These are phyloP conservation scores for Isatis tinctoria DNA, from an alignment of 345 rosid species.

Conservation along the genomic window DNA sequence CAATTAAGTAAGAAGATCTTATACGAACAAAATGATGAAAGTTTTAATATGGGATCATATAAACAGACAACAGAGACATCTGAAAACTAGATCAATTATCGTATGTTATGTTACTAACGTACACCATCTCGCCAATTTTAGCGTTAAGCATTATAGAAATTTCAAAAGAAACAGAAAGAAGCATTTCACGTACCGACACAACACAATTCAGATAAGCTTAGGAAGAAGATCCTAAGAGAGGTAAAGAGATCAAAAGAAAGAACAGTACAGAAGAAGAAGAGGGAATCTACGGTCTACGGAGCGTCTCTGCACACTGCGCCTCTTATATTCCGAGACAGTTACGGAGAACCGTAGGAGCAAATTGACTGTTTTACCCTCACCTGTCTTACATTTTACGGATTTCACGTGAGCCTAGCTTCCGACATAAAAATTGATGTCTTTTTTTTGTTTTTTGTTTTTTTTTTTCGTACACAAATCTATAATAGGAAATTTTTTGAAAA, in stretches of 20 bases:
- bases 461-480: neutral
- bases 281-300: slow-evolving; percentile 29
- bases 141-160: neutral
- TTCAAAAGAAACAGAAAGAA: neutral
- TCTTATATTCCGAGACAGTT: slow-evolving; percentile 32
- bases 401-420: slow-evolving; percentile 29
- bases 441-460: neutral
- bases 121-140: slow-evolving; percentile 4
- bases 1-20: slow-evolving; percentile 12
- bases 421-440: slow-evolving; percentile 17
- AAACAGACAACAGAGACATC: neutral
- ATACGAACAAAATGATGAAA: neutral
- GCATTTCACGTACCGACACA: slow-evolving; percentile 32
- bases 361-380: slow-evolving; percentile 3
- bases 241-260: neutral
- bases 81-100: neutral
- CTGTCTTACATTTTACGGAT: slow-evolving; percentile 8
- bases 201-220: neutral
- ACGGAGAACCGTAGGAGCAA: slow-evolving; percentile 21
- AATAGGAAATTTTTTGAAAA: neutral
- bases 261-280: slow-evolving; percentile 9
- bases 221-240: slow-evolving; percentile 12
- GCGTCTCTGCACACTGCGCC: slow-evolving; percentile 1
- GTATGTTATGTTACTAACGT: neutral
- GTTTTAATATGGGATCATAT: slow-evolving; percentile 6